phyloP scores from a whole-genome alignment of 257 asterid genomes.

The Linaria vulgaris region DNA sequence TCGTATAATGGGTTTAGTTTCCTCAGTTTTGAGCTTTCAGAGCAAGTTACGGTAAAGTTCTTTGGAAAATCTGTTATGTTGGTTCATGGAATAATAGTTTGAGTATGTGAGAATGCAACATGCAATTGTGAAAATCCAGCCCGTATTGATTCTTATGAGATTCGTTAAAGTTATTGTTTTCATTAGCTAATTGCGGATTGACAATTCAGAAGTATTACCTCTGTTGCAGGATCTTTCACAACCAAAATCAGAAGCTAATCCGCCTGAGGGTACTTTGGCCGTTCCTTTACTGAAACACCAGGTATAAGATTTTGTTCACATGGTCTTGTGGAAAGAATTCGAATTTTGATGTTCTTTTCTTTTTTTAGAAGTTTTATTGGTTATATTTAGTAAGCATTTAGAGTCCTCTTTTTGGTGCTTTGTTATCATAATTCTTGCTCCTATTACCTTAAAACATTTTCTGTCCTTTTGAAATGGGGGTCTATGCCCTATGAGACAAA shows the following conservation, averaged over 20 bases:
- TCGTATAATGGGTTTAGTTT: constrained; percentile 12
- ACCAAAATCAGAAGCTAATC: constrained; percentile 74
- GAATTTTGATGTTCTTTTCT: not conserved
- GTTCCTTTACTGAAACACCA: constrained; percentile 89
- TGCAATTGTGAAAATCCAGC: constrained; percentile 10
- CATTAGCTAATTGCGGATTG: constrained; percentile 8
- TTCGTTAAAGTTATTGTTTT: constrained; percentile 6
- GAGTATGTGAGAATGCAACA: constrained; percentile 14
- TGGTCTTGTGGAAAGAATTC: constrained; percentile 17
- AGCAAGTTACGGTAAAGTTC: not conserved
- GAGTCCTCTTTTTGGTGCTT: not conserved
- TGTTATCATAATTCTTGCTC: constrained; percentile 7
- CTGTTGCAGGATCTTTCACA: constrained; percentile 60
- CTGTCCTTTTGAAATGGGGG: not conserved
- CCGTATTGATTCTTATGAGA: not conserved
- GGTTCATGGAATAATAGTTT: constrained; percentile 17
- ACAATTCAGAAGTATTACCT: constrained; percentile 19
- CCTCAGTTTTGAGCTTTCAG: constrained; percentile 7
- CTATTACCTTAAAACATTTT: not conserved
- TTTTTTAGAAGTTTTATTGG: not conserved
- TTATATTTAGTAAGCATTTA: not conserved
- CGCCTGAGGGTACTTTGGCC: constrained; percentile 80
- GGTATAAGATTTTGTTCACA: constrained; percentile 34
- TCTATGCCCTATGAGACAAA: not conserved
- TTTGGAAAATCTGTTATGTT: not conserved